Conservation (phyloP, 108 stramenopile species). For the Ochromonas danica region DNA sequence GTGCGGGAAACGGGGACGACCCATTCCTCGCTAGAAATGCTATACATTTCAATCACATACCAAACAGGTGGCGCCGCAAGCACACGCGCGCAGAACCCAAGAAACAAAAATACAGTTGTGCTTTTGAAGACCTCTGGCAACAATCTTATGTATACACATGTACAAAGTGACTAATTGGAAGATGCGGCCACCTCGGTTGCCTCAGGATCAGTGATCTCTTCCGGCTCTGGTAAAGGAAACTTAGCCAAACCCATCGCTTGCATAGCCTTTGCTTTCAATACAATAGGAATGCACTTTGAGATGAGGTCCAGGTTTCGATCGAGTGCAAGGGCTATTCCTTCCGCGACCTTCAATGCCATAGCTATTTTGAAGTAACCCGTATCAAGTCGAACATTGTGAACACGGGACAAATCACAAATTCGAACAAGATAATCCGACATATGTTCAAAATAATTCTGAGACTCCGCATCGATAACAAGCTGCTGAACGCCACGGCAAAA, state of each 20-base stretch:
- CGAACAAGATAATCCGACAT: slow-evolving; percentile 79
- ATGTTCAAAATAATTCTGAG: slow-evolving; percentile 76
- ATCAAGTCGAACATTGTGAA: slow-evolving; percentile 74
- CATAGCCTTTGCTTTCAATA: slow-evolving; percentile 46
- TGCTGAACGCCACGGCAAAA: slow-evolving; percentile 75
- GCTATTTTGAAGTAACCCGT: slow-evolving; percentile 77
- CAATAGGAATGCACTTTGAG: slow-evolving; percentile 68
- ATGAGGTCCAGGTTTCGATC: slow-evolving; percentile 71
- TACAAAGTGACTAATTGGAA: no score
- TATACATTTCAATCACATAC: no score
- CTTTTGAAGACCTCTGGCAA: no score
- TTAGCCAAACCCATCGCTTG: neutral
- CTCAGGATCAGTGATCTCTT: no score
- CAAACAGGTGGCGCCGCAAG: no score
- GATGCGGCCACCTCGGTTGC: no score
- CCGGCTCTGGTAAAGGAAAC: slow-evolving; percentile 35
- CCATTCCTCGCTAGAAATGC: no score
- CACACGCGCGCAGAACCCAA: no score
- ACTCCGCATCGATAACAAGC: slow-evolving; percentile 30
- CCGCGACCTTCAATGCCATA: slow-evolving; percentile 80
- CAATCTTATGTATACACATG: no score
- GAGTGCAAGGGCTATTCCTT: slow-evolving; percentile 69
- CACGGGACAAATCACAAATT: slow-evolving; percentile 77
- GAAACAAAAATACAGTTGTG: no score
- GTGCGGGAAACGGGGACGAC: no score